Evolutionary conservation across 805 yeast genomes (phyloP).

Genomic region (Hanseniaspora clermontiae): DNA sequence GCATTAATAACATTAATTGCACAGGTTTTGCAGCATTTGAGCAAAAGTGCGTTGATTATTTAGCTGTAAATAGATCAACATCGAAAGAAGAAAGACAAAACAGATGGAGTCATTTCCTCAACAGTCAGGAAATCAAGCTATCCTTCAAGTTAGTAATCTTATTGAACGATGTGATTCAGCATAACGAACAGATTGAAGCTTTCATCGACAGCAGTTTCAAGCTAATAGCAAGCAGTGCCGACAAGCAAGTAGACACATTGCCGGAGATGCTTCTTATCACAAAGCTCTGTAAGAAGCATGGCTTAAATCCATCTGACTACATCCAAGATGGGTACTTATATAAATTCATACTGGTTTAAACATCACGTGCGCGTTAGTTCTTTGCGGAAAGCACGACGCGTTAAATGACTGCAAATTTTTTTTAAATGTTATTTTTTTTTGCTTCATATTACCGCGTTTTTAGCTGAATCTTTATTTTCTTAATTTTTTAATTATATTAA

Average conservation of each 20-base stretch:
- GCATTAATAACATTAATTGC: neutral
- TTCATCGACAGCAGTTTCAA: neutral
- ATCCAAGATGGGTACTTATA: neutral
- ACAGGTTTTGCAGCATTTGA: neutral
- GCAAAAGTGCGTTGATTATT: neutral
- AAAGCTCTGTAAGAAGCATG: neutral
- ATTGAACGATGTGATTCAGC: neutral
- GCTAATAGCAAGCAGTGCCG: neutral
- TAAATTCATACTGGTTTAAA: neutral
- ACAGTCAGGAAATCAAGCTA: neutral
- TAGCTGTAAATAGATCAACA: neutral
- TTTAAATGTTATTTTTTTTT: neutral
- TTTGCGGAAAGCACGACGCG: neutral
- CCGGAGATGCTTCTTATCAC: neutral
- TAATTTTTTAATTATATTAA: no score
- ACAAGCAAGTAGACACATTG: neutral
- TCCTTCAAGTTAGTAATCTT: neutral
- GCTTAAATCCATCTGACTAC: neutral
- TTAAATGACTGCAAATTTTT: neutral
- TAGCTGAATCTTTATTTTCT: neutral
- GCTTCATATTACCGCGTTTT: no score
- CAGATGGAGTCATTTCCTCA: neutral
- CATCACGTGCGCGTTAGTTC: no score
- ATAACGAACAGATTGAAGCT: neutral
- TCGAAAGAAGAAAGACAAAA: neutral